These are phyloP conservation scores for Tuber calosporum DNA, from an alignment of 495 filamentous ascomycete species.

Conservation along the genomic window DNA sequence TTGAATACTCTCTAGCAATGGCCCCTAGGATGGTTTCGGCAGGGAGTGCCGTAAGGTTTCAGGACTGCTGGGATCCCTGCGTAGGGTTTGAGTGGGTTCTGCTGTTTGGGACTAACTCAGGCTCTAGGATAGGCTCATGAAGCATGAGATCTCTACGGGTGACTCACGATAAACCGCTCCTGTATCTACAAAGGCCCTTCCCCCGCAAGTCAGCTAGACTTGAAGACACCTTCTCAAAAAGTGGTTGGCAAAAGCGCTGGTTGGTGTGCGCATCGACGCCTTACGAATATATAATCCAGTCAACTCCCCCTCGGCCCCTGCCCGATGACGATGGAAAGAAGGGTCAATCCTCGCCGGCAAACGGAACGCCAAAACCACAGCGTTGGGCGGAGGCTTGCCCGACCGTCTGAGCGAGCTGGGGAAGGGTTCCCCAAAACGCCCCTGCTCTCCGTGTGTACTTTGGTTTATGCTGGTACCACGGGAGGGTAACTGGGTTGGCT, in stretches of 20 bases:
- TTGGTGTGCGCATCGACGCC: neutral
- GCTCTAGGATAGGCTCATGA: neutral
- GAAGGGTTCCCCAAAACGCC: neutral
- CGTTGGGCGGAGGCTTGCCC: neutral
- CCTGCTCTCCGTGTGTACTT: neutral
- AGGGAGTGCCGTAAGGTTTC: neutral
- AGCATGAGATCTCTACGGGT: neutral
- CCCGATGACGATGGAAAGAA: neutral
- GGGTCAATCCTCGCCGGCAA: neutral
- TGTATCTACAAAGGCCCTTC: neutral
- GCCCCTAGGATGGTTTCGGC: neutral
- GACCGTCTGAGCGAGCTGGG: neutral
- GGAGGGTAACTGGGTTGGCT: neutral
- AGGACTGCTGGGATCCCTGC: neutral
- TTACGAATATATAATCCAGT: neutral
- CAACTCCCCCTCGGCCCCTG: neutral
- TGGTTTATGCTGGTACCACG: neutral
- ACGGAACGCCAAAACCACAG: neutral
- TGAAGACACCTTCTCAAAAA: neutral
- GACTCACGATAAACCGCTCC: neutral
- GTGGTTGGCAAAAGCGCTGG: neutral
- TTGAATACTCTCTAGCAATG: neutral
- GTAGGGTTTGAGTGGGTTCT: neutral
- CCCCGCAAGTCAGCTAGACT: neutral
- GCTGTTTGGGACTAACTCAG: neutral